Evolutionary conservation across 129 eudicot species (phyloP).

Genomic region (Pulicaria dysenterica): DNA sequence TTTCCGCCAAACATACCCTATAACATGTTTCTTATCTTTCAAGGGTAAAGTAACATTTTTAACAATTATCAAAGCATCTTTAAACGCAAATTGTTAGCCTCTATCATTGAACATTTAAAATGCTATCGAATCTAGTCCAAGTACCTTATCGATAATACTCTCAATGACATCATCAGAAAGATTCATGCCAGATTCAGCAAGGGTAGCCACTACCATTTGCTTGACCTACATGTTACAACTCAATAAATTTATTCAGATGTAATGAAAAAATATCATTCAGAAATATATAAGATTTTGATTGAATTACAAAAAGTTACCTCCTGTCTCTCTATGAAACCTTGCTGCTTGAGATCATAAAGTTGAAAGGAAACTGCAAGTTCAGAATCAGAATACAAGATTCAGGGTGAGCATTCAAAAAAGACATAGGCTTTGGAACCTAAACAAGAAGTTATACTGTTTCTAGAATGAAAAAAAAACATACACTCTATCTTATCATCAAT

Average conservation of each 20-base stretch:
- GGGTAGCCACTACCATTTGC: constrained; percentile 77
- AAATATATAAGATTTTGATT: background rate
- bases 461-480: constrained; percentile 30
- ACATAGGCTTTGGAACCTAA: background rate
- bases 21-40: too few relatives aligned
- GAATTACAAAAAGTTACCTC: constrained; percentile 36
- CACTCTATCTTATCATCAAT: constrained; percentile 62
- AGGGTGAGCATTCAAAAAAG: background rate
- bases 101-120: background rate
- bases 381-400: background rate
- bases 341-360: constrained; percentile 80
- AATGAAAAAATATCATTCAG: background rate
- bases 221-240: constrained; percentile 38
- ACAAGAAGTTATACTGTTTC: background rate
- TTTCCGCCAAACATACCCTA: too few relatives aligned
- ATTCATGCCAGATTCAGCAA: constrained; percentile 84
- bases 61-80: background rate
- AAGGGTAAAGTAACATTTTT: background rate
- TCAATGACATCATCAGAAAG: constrained; percentile 67
- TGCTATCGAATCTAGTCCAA: background rate
- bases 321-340: constrained; percentile 73
- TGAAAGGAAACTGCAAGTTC: constrained; percentile 62
- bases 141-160: constrained; percentile 66
- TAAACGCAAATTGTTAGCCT: background rate
- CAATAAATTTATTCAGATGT: background rate